Conservation (phyloP, 805 yeast genomes). For the Pichia gijzeniarum region DNA sequence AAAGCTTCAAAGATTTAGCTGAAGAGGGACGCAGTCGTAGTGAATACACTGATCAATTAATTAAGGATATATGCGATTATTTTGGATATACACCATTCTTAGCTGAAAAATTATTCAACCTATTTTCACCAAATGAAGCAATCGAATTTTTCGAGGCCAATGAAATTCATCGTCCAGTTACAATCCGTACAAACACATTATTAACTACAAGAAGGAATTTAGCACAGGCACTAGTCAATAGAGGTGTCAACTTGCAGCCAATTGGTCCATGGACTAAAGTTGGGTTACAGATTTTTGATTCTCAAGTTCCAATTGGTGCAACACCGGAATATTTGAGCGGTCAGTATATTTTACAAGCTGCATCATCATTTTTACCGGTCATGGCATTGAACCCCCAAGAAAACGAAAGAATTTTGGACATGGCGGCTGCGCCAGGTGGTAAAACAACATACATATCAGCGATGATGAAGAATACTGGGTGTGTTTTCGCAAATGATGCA, state of each 20-base stretch:
- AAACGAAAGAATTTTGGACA: conserved; percentile 89
- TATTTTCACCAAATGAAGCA: conserved; percentile 93
- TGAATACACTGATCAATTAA: conserved; percentile 71
- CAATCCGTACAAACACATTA: conserved; percentile 95
- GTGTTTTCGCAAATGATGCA: conserved; percentile 95
- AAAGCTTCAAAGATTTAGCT: conserved; percentile 74
- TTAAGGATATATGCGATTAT: conserved; percentile 84
- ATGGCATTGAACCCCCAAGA: conserved; percentile 98
- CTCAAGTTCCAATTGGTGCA: conserved; percentile 99
- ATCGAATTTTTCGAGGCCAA: conserved; percentile 98
- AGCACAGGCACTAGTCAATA: conserved; percentile 89
- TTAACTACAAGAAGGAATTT: conserved; percentile 92
- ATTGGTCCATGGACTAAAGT: conserved; percentile 98
- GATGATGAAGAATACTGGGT: conserved; percentile 95
- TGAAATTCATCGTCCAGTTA: conserved; percentile 93
- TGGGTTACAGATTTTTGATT: conserved; percentile 93
- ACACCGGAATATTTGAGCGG: conserved; percentile 99
- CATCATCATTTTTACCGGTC: conserved; percentile 94
- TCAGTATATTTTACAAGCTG: conserved; percentile 96
- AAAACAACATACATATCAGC: conserved; percentile 94
- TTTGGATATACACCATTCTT: conserved; percentile 89
- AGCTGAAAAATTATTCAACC: conserved; percentile 88
- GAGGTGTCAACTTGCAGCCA: conserved; percentile 96
- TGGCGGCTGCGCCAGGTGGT: conserved; percentile 99
- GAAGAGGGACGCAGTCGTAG: conserved; percentile 85